Conservation (phyloP, 331 rosid species). For the Rosa hybrid region DNA sequence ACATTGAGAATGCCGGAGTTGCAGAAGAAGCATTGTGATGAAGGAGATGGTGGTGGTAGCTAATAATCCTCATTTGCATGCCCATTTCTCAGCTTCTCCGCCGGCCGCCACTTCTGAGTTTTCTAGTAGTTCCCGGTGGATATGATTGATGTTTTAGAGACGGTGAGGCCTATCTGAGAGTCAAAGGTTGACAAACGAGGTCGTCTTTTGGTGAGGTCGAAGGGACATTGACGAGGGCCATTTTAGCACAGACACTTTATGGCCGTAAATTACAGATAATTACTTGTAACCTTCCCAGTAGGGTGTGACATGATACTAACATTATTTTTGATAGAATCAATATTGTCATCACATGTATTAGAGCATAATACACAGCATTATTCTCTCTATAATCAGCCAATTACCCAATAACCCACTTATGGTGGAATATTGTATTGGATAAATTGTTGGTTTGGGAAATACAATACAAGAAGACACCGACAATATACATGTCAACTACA, state of each 20-base stretch:
- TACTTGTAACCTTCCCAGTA: too few species aligned
- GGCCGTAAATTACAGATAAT: background rate
- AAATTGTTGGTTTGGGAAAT: background rate
- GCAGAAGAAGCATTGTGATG: background rate
- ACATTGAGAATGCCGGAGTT: conserved; percentile 4
- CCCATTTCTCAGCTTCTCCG: conserved; percentile 26
- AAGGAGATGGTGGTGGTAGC: background rate
- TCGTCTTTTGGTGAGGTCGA: conserved; percentile 45
- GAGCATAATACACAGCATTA: background rate
- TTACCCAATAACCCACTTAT: background rate
- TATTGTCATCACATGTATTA: background rate
- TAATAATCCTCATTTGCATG: conserved; percentile 33
- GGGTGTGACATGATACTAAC: background rate
- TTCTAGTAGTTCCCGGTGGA: background rate
- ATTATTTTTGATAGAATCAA: background rate
- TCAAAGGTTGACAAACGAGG: background rate
- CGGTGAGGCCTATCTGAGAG: background rate
- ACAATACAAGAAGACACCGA: background rate
- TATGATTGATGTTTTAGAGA: background rate
- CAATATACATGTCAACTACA: background rate
- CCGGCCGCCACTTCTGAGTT: background rate
- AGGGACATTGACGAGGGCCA: conserved; percentile 30
- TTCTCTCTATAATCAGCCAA: background rate
- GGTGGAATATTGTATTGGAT: background rate
- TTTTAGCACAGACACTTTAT: background rate